Evolutionary conservation across 116 monocot species (phyloP), one percentile per base, ranked within the genome.

Genomic region (Iris pallida): DNA sequence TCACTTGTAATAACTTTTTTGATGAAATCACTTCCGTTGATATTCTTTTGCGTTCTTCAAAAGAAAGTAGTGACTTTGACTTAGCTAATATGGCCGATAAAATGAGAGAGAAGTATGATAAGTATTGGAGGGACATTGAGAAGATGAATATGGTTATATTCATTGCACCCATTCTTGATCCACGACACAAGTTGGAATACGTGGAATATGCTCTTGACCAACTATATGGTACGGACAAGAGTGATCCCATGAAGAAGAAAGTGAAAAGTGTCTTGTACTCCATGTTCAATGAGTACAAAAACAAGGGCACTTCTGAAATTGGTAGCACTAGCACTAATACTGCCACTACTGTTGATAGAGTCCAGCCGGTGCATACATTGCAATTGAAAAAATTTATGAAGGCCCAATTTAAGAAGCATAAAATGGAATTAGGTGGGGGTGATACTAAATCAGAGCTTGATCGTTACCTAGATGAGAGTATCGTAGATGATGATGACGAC

Each of bases 91-190:
- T 68, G 44, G 4, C 45, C 7, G 16, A 9, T 4, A 55, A 9
- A 16, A 55, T 55, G 15, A 55, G 44, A 30, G 0, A 0, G 8
- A 75, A 68, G 16, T 68, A 59, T 66, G 51, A 68, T 42, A 68
- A 68, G 19, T 75, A 68, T 52, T 75, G 47, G 46, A 20, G 17
- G 12, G 12, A 42, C 16, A 30, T 30, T 30, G 59, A 68, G 0
- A 68, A 57, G n/a, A 8, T 8, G 46, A 47, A 47, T 18, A 7
- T 47, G 12, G n/a, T 17, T 47, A 17, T 8, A 4, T 10, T 16
- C 2, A 2, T n/a, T 48, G 45, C 7, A 17, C 10, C 9, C 16
- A 45, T 64, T 46, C 4, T 18, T 45, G 4, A 8, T 4, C 46
- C 47, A 18, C 16, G 10, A 47, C 2, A 64, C 18, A 16, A 12